Evolutionary conservation across 2,329 filamentous ascomycete species (phyloP).

Genomic region (Cladosporium sp.): DNA sequence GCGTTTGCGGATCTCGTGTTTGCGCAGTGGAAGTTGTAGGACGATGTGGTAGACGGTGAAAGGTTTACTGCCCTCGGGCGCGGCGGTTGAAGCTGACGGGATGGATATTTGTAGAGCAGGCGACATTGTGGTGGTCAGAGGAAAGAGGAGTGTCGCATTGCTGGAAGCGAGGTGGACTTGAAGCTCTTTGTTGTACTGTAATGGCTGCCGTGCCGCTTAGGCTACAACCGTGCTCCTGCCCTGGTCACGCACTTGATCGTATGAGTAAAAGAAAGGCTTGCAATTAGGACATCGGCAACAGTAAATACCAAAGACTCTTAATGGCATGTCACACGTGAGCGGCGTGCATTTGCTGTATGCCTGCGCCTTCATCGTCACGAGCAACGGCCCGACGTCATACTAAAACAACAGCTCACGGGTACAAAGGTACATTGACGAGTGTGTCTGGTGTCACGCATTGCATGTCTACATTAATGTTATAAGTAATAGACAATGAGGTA

Average conservation of each 20-base stretch:
- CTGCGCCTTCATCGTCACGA: no score
- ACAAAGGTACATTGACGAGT: no score
- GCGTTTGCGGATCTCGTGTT: slow-evolving; percentile 72
- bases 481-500: no score
- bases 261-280: no score
- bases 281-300: no score
- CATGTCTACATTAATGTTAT: no score
- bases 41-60: slow-evolving; percentile 78
- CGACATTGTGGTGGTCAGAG: slow-evolving; percentile 32
- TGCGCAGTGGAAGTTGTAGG: slow-evolving; percentile 70
- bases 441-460: no score
- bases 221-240: slow-evolving; percentile 7
- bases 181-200: neutral
- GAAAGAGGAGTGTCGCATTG: neutral
- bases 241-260: neutral
- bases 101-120: slow-evolving; percentile 44
- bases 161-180: neutral
- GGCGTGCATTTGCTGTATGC: no score
- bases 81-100: slow-evolving; percentile 47
- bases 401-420: no score
- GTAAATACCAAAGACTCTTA: no score
- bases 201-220: neutral
- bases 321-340: no score
- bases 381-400: no score
- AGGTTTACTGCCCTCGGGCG: slow-evolving; percentile 53